Evolutionary conservation across 208 protist species (phyloP), one percentile per base, ranked within the genome.

Genomic region (Trypanosoma congolense): DNA sequence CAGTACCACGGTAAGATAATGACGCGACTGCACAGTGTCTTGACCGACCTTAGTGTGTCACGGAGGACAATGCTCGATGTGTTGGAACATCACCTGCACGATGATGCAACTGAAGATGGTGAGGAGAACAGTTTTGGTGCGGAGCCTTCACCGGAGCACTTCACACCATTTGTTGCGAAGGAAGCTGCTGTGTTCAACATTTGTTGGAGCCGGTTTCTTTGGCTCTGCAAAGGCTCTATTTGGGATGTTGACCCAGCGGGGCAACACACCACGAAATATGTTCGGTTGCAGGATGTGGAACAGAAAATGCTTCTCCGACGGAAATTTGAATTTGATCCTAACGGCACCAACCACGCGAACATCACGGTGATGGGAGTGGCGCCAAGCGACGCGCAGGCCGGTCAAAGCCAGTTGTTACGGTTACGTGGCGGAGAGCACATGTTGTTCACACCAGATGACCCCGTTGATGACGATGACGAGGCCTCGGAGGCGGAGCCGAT

Each of bases 281-380:
- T 88, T 26, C 68, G 73, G 40, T 61, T 92, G 0, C 72, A 60
- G 2, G 63, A 67, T 26, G 59, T 65, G 26, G 82, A 95, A 67
- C 81, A 95, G 68, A 75, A 80, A 63, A 57, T 64, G 14, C 62
- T 92, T 43, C 51, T 88, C 52, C 87, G 72, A 36, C 73, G 83
- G 29, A 92, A 92, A 60, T 48, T 93, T 0, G 41, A 80, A 22
- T 72, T 72, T 38, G 77, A 90, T 56, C 52, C 52, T 4, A 69
- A 87, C 28, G 85, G 83, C 43, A 93, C 80, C 0, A 70, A 82
- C 46, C 83, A 93, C 70, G 71, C 66, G 62, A 72, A 73, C 43
- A 75, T 77, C 9, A 71, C 58, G 10, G 0, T 41, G 49, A 41
- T 73, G 21, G 50, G 51, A 47, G 40, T 31, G 0, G 12, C 26